phyloP scores from a whole-genome alignment of 2,329 filamentous ascomycete species.

The Leptodontidium sp. region DNA sequence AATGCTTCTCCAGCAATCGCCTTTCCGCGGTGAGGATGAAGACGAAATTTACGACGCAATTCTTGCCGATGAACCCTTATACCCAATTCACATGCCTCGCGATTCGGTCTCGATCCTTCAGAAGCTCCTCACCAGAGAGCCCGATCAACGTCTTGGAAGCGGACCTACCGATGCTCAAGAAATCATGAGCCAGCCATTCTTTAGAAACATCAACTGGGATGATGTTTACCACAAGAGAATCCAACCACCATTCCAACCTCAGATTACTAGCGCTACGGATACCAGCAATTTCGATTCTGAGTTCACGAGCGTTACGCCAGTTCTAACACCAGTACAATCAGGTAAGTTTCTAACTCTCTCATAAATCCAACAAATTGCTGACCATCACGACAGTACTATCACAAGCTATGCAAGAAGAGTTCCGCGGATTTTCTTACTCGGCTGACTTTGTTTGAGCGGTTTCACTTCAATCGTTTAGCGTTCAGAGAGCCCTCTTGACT shows the following conservation, averaged over 20 bases:
- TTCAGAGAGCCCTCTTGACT: slow-evolving; percentile 18
- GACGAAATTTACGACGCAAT: slow-evolving; percentile 99
- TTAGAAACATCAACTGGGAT: slow-evolving; percentile 97
- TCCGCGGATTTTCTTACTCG: slow-evolving; percentile 94
- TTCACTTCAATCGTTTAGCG: slow-evolving; percentile 20
- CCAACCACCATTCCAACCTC: slow-evolving; percentile 86
- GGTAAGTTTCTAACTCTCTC: slow-evolving; percentile 67
- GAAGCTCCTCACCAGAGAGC: slow-evolving; percentile 94
- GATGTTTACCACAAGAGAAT: slow-evolving; percentile 97
- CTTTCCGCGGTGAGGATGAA: slow-evolving; percentile 98
- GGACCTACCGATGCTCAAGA: slow-evolving; percentile 97
- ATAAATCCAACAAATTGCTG: slow-evolving; percentile 20
- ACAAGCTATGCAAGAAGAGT: slow-evolving; percentile 99
- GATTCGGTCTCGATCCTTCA: slow-evolving; percentile 98
- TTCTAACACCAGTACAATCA: slow-evolving; percentile 95
- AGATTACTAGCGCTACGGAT: slow-evolving; percentile 90
- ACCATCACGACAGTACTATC: slow-evolving; percentile 74
- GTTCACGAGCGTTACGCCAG: slow-evolving; percentile 97
- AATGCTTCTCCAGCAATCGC: slow-evolving; percentile 98
- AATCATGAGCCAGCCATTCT: slow-evolving; percentile 99
- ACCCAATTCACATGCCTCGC: slow-evolving; percentile 98
- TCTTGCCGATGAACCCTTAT: slow-evolving; percentile 94
- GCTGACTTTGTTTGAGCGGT: slow-evolving; percentile 47
- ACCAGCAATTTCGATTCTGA: slow-evolving; percentile 99
- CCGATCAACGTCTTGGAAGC: slow-evolving; percentile 89